Conservation (phyloP, 257 asterid species). For the Penstemon davidsonii region DNA sequence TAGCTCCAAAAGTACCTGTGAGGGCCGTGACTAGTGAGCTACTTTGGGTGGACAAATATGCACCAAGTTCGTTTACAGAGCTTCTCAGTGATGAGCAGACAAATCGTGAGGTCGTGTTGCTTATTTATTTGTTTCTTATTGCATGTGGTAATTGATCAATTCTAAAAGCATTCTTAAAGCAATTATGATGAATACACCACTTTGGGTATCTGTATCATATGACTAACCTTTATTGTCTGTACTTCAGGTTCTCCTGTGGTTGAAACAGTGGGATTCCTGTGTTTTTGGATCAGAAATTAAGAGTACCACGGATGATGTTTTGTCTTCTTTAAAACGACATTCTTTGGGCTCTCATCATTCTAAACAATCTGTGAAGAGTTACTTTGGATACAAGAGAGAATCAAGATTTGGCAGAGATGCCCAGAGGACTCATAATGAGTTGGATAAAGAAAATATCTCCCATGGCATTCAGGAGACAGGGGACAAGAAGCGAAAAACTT, state of each 20-base stretch:
- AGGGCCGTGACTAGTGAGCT: constrained; percentile 48
- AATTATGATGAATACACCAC: constrained; percentile 1
- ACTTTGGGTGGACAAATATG: constrained; percentile 98
- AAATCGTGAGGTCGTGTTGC: constrained; percentile 81
- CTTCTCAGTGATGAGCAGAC: constrained; percentile 98
- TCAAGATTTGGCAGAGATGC: constrained; percentile 40
- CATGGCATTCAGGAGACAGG: constrained; percentile 51
- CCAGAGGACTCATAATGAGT: constrained; percentile 38
- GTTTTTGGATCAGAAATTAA: constrained; percentile 90
- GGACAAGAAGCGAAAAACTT: constrained; percentile 55
- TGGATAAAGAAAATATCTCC: constrained; percentile 43
- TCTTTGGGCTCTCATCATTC: constrained; percentile 58
- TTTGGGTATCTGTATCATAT: constrained; percentile 18
- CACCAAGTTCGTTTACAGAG: constrained; percentile 94
- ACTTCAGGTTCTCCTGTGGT: constrained; percentile 88
- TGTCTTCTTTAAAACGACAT: constrained; percentile 86
- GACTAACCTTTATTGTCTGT: constrained; percentile 26
- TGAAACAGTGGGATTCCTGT: constrained; percentile 97
- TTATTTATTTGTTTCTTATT: constrained; percentile 22
- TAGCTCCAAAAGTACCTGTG: constrained; percentile 31
- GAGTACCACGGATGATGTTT: constrained; percentile 82
- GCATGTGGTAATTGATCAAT: constrained; percentile 21
- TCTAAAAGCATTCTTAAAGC: constrained; percentile 5
- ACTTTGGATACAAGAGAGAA: constrained; percentile 46
- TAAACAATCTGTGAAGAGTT: constrained; percentile 51